Base-by-base conservation (phyloP, 2,329 filamentous ascomycete species). In the Paraphoma sp. region DNA sequence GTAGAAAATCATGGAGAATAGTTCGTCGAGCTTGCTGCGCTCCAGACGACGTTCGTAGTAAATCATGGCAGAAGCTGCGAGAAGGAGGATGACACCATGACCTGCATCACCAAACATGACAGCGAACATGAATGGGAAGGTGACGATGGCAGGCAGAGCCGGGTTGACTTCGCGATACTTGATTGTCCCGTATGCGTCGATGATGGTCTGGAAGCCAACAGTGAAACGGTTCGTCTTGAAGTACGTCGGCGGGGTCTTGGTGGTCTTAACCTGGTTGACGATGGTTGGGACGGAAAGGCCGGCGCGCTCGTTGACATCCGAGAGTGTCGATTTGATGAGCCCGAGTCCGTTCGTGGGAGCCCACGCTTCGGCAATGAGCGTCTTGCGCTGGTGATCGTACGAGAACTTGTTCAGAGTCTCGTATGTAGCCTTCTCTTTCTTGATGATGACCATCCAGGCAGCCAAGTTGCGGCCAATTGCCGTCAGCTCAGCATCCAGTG, bases 61-160 rank as follows among this genome's bases (percentile, higher is more conserved):
- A 68, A 99, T 98, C 93, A 99, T 97, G 54, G 93, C 92, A 53
- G 88, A 72, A 12, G 95, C 91, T 54, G 92, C 91, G 53, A 87
- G 75, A 43, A 94, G 84, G 90, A 99, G 96, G 76, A 99, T 90
- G 64, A 89, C 78, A 64, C 94, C 95, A 73, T 99, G 95, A 49
- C 95, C 96, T 56, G 97, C 89, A 79, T 99, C 95, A 83, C 95
- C 96, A 75, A 99, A 99, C 95, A 99, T 99, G 86, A 99, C 95
- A 48, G 95, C 95, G 75, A 99, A 99, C 60, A 99, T 84, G 83
- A 99, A 99, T n/a, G 96, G 95, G 79, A 99, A 99, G 6, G 95
- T 99, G 62, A 99, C 89, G 65, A 98, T 93, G 49, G 96, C 95
- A 38, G 94, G 94, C 18, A 99, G 85, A 60, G 93, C 94, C 54